phyloP scores from a whole-genome alignment of 805 yeast genomes.

The Pichia gijzeniarum region DNA sequence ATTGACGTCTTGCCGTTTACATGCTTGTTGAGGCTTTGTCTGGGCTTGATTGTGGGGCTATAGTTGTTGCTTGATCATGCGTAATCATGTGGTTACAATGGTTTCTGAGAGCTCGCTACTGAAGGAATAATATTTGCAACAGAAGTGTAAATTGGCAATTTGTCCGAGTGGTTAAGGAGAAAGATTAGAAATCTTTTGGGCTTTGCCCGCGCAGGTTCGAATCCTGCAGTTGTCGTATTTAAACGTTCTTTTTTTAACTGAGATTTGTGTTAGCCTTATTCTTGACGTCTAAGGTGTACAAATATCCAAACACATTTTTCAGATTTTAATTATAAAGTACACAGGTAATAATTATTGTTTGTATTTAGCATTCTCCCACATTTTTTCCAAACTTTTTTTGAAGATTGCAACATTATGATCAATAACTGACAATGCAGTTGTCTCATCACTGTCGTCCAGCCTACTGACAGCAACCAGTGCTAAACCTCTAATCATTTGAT shows the following conservation, averaged over 20 bases:
- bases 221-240: slow-evolving; percentile 48
- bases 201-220: slow-evolving; percentile 60
- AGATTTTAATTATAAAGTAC: too few relatives aligned
- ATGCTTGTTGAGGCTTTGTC: too few relatives aligned
- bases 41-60: too few relatives aligned
- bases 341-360: not conserved
- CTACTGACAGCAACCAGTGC: slow-evolving; percentile 86
- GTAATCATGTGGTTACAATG: too few relatives aligned
- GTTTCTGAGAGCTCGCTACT: too few relatives aligned
- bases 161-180: slow-evolving; percentile 56
- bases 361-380: slow-evolving; percentile 48
- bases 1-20: too few relatives aligned
- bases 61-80: too few relatives aligned
- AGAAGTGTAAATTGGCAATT: slow-evolving; percentile 32
- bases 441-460: slow-evolving; percentile 48
- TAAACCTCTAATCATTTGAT: slow-evolving; percentile 88
- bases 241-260: slow-evolving; percentile 4
- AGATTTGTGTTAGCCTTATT: too few relatives aligned
- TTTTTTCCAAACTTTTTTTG: slow-evolving; percentile 66
- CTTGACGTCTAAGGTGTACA: too few relatives aligned
- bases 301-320: too few relatives aligned
- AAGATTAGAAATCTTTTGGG: slow-evolving; percentile 55
- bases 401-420: slow-evolving; percentile 86
- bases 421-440: slow-evolving; percentile 53
- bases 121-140: too few relatives aligned